Evolutionary conservation across 1,284 basidiomycete genomes (phyloP), one percentile per base, ranked within the genome.

Genomic region (Inonotus hispidus): DNA sequence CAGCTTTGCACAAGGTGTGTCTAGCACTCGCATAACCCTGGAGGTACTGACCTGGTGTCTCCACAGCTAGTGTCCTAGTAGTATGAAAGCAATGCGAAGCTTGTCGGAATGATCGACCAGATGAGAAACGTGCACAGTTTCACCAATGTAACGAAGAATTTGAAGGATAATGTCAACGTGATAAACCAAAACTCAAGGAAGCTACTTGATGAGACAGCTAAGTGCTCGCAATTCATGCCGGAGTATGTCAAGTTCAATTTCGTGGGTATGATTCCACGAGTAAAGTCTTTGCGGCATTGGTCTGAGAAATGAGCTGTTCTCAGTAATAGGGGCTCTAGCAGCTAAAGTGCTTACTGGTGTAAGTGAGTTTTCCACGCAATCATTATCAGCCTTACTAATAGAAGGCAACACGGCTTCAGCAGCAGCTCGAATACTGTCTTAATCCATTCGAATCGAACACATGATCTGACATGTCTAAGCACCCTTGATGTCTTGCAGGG

Each of bases 401-500:
- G 32, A 32, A 32, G 3, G 4, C 32, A 8, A 8, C 3, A 32
- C 4, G 32, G 3, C 32, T 32, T 3, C 4, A 4, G 8, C 32
- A 32, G 32, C 32, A 32, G 32, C 32, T 32, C 32, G 32, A 32
- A 32, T 32, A 32, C 32, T 8, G 8, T 3, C 32, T 32, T 8
- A 32, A 32, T 32, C 47, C 47, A 3, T 25, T 27, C 46, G 25
- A 29, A 21, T 49, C 46, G 7, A 21, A 49, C 16, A 1, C 41
- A n/a, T n/a, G n/a, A n/a, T 43, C 41, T 21, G 16, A 16, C 16
- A 21, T 49, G 6, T 49, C 27, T 6, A 32, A 25, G 7, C 55
- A 35, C 13, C 58, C 60, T 19, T 21, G 27, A 10, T 68, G 67
- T 57, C 62, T 60, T 23, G 53, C 53, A 32, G 62, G 62, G 14